A percentile compares a stretch with the other conserved stretches of the same genome.
These are phyloP conservation scores for Microcera coccophila DNA, from an alignment of 2,329 filamentous ascomycete genomes.

Conservation along the genomic window DNA sequence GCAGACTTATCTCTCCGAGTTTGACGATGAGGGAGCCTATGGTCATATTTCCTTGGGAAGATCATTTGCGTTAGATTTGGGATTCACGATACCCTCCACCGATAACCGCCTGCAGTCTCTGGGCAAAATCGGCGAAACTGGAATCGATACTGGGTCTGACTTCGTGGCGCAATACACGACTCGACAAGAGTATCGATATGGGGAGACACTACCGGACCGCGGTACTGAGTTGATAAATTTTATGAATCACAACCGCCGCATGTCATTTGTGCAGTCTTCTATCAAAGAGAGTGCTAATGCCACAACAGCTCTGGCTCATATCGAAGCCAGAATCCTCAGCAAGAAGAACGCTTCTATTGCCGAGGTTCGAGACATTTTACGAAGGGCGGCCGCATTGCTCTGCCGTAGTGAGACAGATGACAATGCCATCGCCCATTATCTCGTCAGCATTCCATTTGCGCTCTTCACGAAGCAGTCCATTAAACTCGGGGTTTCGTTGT, in stretches of 20 bases:
- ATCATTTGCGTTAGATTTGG: slow-evolving; percentile 92
- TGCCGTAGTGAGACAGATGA: slow-evolving; percentile 74
- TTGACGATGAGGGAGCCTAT: slow-evolving; percentile 84
- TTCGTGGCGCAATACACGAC: slow-evolving; percentile 97
- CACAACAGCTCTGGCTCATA: slow-evolving; percentile 63
- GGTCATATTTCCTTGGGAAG: slow-evolving; percentile 88
- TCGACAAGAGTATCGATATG: slow-evolving; percentile 89
- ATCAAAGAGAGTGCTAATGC: slow-evolving; percentile 55
- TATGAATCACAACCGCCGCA: slow-evolving; percentile 51
- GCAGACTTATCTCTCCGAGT: slow-evolving; percentile 94
- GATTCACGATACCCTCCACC: slow-evolving; percentile 76
- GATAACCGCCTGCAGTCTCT: slow-evolving; percentile 84
- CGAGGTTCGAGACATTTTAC: slow-evolving; percentile 76
- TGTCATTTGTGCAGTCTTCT: slow-evolving; percentile 50
- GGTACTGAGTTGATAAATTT: slow-evolving; percentile 62
- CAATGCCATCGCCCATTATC: slow-evolving; percentile 74
- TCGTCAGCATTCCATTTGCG: slow-evolving; percentile 88
- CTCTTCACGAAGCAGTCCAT: slow-evolving; percentile 94
- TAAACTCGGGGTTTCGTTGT: slow-evolving; percentile 90
- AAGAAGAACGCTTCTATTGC: slow-evolving; percentile 66
- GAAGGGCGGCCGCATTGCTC: slow-evolving; percentile 79
- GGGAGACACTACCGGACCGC: slow-evolving; percentile 68
- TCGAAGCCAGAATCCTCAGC: slow-evolving; percentile 67
- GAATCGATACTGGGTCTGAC: slow-evolving; percentile 89
- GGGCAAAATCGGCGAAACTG: slow-evolving; percentile 66